Evolutionary conservation across 495 filamentous ascomycete species (phyloP), one percentile per base, ranked within the genome.

Genomic region (Gamarada debralockiae): DNA sequence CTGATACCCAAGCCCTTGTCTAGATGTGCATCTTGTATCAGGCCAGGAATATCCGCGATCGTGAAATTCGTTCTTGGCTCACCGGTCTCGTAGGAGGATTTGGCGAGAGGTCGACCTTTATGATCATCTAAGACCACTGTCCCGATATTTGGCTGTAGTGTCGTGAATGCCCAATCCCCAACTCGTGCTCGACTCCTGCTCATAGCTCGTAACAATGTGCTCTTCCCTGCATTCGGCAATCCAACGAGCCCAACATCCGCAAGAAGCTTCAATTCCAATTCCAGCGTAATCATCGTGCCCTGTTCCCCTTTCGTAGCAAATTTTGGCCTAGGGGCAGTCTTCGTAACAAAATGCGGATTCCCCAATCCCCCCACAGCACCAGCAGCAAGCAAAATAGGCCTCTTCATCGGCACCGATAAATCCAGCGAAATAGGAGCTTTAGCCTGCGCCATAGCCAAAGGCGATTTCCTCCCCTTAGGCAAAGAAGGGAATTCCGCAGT

Each of bases 81-180:
- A 6, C 67, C 65, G 29, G 70, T 65, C 29, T 59, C 49, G 37
- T 62, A 64, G 3, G 38, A 31, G 0, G 53, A 41, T 20, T 62
- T 27, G 53, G 72, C 43, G 61, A 67, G 57, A 63, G 74, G 39
- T 1, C 89, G 77, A 3, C 93, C 90, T 45, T 78, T 82, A 65
- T 87, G 74, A 56, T 92, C 75, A 60, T 97, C 93, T 24, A 97
- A 75, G 5, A 97, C 85, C 13, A 97, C 89, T 0, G 95, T 98
- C 33, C 93, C 93, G 52, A 98, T 92, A 61, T 91, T 96, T 0
- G 93, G 93, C 37, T 88, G 84, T 5, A 98, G 75, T 0, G 93
- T 98, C 4, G 93, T 98, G 63, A 98, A 98, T 17, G 90, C 93
- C 93, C 93, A 98, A 62, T 89, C 81, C 20, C 93, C 93, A 23